Evolutionary conservation across 345 rosid species (phyloP).

Genomic region (Pseudoturritis turrita): DNA sequence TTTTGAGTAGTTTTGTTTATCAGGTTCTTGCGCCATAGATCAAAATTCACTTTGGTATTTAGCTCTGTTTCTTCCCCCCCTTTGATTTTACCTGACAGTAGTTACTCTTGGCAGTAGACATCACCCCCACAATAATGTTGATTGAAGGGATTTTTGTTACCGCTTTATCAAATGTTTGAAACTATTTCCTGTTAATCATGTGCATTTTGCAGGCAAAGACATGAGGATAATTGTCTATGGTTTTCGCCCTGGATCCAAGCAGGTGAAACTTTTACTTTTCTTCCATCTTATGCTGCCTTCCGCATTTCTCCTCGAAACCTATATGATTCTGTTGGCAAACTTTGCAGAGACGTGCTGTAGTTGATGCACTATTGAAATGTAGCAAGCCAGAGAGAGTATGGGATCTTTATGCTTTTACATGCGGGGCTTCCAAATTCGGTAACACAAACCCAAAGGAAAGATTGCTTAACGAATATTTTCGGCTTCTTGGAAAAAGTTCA

Average conservation of each 20-base stretch:
- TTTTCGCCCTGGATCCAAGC: slow-evolving; percentile 82
- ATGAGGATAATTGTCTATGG: slow-evolving; percentile 94
- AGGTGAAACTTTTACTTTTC: slow-evolving; percentile 41
- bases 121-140: background rate
- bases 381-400: slow-evolving; percentile 63
- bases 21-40: background rate
- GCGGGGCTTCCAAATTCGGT: slow-evolving; percentile 66
- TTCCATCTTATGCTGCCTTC: background rate
- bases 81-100: background rate
- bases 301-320: background rate
- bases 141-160: slow-evolving; percentile 10
- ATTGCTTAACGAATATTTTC: slow-evolving; percentile 86
- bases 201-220: slow-evolving; percentile 74
- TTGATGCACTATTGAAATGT: slow-evolving; percentile 57
- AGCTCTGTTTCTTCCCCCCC: background rate
- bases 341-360: slow-evolving; percentile 69
- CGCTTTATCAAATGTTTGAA: background rate
- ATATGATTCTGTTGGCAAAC: background rate
- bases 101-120: slow-evolving; percentile 2
- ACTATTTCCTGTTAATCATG: slow-evolving; percentile 4
- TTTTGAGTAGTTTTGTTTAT: background rate
- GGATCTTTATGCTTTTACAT: slow-evolving; percentile 84
- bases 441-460: slow-evolving; percentile 77
- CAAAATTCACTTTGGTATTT: background rate
- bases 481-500: slow-evolving; percentile 71